phyloP scores from a whole-genome alignment of 2,329 filamentous ascomycete species.

The Colletotrichum tanaceti region DNA sequence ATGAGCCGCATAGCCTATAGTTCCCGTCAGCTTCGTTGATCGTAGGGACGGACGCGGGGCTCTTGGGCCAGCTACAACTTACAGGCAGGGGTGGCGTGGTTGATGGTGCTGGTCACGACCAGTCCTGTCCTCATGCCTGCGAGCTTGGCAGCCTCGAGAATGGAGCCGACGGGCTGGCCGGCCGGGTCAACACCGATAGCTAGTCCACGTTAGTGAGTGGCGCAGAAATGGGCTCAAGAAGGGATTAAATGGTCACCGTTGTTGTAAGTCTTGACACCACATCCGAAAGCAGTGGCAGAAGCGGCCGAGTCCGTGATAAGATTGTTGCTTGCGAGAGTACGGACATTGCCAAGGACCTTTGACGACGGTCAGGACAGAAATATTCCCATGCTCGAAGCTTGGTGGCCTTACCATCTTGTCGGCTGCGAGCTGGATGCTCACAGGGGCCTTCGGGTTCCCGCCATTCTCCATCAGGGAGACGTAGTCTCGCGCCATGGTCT shows the following conservation, averaged over 20 bases:
- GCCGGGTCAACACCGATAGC: conserved; percentile 50
- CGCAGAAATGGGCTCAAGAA: not conserved
- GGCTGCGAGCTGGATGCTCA: conserved; percentile 42
- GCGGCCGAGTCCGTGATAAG: conserved; percentile 56
- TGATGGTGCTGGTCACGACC: conserved; percentile 56
- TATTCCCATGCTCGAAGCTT: not conserved
- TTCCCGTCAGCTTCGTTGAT: not conserved
- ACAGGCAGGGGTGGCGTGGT: conserved; percentile 50
- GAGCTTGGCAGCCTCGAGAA: conserved; percentile 54
- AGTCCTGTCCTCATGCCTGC: conserved; percentile 55
- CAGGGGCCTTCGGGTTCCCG: conserved; percentile 40
- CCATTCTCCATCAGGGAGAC: conserved; percentile 43
- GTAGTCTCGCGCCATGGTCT: conserved; percentile 47
- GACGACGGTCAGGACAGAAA: not conserved
- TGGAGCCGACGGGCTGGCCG: conserved; percentile 51
- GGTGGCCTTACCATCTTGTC: conserved; percentile 41
- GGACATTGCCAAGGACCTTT: conserved; percentile 48
- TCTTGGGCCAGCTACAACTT: not conserved
- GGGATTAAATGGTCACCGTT: conserved; percentile 32
- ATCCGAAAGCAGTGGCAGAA: conserved; percentile 54
- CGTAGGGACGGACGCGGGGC: not conserved
- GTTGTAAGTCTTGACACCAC: conserved; percentile 54
- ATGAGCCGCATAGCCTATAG: conserved; percentile 49
- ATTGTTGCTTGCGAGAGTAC: conserved; percentile 48
- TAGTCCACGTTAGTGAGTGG: not conserved